Conservation (phyloP, 805 yeast genomes). For the Ogataea minuta region DNA sequence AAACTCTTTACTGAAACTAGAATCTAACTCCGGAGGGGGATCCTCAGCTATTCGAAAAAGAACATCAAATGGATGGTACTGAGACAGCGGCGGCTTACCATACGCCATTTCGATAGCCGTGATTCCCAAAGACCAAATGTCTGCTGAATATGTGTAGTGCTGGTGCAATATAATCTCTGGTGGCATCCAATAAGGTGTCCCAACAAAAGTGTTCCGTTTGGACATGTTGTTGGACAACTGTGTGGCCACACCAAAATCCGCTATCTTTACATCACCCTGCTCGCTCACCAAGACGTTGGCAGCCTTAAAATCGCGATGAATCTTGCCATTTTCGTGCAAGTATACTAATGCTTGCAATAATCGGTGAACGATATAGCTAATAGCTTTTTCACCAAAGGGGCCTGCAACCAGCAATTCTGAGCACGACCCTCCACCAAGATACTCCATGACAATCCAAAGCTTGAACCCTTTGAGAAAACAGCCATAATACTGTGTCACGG, state of each 20-base stretch:
- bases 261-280: constrained; percentile 76
- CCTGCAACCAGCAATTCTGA: constrained; percentile 61
- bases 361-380: constrained; percentile 54
- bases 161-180: constrained; percentile 55
- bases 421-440: constrained; percentile 74
- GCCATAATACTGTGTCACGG: constrained; percentile 67
- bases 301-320: constrained; percentile 92
- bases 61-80: constrained; percentile 55
- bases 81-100: constrained; percentile 69
- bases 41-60: constrained; percentile 49
- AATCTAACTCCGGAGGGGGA: constrained; percentile 43
- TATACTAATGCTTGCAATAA: constrained; percentile 61
- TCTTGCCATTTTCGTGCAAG: constrained; percentile 69
- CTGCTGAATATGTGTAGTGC: constrained; percentile 67
- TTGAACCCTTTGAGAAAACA: constrained; percentile 68
- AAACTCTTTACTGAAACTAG: constrained; percentile 40
- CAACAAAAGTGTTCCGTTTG: constrained; percentile 52
- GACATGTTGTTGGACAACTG: constrained; percentile 57
- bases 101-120: constrained; percentile 70
- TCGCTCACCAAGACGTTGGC: constrained; percentile 79
- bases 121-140: constrained; percentile 78
- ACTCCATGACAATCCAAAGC: constrained; percentile 81
- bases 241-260: constrained; percentile 96
- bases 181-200: constrained; percentile 67
- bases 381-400: constrained; percentile 53